Conservation (phyloP, 108 stramenopile species). For the Asterionellopsis glacialis region DNA sequence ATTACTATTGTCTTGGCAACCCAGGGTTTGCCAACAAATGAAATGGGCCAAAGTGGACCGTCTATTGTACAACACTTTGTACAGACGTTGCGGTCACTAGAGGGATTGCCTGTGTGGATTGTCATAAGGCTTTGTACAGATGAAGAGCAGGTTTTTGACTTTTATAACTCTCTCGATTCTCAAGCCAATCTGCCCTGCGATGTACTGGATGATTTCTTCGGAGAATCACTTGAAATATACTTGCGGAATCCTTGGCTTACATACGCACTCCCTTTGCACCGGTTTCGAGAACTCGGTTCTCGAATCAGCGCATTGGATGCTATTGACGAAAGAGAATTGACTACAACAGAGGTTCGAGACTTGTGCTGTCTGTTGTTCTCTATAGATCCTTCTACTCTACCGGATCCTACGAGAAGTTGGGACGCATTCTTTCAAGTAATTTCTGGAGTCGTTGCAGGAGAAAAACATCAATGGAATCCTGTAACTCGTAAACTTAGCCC, state of each 20-base stretch:
- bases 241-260: conserved; percentile 39
- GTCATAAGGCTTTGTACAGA: conserved; percentile 71
- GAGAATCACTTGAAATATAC: conserved; percentile 43
- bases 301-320: conserved; percentile 23
- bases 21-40: conserved; percentile 44
- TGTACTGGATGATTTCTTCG: conserved; percentile 38
- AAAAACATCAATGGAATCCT: conserved; percentile 31
- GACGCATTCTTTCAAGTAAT: conserved; percentile 16
- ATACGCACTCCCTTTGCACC: conserved; percentile 39
- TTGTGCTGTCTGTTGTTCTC: conserved; percentile 64
- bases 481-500: conserved; percentile 14
- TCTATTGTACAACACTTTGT: conserved; percentile 29
- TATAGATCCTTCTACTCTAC: background rate
- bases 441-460: conserved; percentile 4
- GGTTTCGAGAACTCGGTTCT: conserved; percentile 38
- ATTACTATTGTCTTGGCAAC: conserved; percentile 37
- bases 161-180: conserved; percentile 29
- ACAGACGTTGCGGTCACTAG: conserved; percentile 24
- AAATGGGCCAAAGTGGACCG: conserved; percentile 12
- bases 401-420: conserved; percentile 21
- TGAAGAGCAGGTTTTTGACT: conserved; percentile 19
- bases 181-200: conserved; percentile 25
- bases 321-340: conserved; percentile 45
- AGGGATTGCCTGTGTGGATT: conserved; percentile 53
- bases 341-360: conserved; percentile 55